phyloP scores from a whole-genome alignment of 768 basidiomycete genomes.

The Tephrocybe rancida region DNA sequence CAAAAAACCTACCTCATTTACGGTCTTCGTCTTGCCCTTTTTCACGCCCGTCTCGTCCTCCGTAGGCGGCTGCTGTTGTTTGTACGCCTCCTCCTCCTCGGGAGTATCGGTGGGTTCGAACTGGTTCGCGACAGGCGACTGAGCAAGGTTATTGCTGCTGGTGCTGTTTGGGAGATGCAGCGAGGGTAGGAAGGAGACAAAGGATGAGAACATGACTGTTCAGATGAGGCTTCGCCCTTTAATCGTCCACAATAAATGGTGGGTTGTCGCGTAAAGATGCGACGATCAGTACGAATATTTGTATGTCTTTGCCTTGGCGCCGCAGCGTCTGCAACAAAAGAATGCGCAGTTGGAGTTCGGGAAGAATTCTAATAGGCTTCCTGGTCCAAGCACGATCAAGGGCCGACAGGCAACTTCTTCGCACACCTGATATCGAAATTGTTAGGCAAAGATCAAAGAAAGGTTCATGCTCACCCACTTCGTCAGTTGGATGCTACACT shows the following conservation, averaged over 20 bases:
- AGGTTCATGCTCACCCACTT: no score
- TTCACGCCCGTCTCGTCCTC: slow-evolving; percentile 33
- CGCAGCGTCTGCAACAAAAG: not conserved
- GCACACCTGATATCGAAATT: no score
- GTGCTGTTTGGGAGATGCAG: slow-evolving; percentile 12
- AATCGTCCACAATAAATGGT: not conserved
- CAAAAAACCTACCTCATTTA: slow-evolving; percentile 46
- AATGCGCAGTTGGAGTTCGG: slow-evolving; percentile 1
- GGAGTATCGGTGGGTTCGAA: slow-evolving; percentile 15
- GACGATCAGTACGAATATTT: slow-evolving; percentile 15
- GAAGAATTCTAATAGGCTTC: not conserved
- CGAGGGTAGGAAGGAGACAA: slow-evolving; percentile 23
- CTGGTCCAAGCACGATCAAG: not conserved
- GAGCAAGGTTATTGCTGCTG: slow-evolving; percentile 6
- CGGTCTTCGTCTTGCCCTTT: slow-evolving; percentile 44
- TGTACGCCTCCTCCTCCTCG: slow-evolving; percentile 22
- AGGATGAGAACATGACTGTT: slow-evolving; percentile 20
- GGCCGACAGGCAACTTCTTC: not conserved
- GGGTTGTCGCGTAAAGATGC: slow-evolving; percentile 3
- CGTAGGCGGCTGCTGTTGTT: slow-evolving; percentile 18
- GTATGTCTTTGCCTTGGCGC: slow-evolving; percentile 4
- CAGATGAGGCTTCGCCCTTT: not conserved
- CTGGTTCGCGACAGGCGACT: not conserved
- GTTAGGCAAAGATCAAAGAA: not conserved
- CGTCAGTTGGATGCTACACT: no score